A percentile compares a stretch with the other conserved stretches of the same genome.
These are phyloP conservation scores for Erodium maritimum DNA, from an alignment of 345 rosid genomes.

Conservation along the genomic window DNA sequence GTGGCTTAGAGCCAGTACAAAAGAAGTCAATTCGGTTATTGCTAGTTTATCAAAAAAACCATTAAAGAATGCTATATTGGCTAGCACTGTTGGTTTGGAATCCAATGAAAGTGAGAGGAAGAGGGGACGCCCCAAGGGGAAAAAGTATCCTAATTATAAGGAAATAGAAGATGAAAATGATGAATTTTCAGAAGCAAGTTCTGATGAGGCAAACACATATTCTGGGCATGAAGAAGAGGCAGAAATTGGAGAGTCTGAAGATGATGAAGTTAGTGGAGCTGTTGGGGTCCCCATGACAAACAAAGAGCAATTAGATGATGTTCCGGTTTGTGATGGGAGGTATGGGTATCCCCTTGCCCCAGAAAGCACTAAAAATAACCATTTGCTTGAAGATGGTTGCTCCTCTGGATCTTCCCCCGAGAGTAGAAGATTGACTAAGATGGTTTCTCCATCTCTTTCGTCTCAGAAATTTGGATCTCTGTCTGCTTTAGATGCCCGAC, in stretches of 20 bases:
- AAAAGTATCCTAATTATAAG: slow-evolving; percentile 75
- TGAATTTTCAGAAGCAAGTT: slow-evolving; percentile 79
- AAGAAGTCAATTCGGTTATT: slow-evolving; percentile 61
- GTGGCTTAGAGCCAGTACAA: slow-evolving; percentile 88
- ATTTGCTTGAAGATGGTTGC: slow-evolving; percentile 50
- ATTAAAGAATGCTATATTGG: slow-evolving; percentile 48
- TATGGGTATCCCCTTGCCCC: slow-evolving; percentile 45
- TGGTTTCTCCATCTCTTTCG: slow-evolving; percentile 72
- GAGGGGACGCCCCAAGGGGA: slow-evolving; percentile 83
- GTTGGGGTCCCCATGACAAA: slow-evolving; percentile 35
- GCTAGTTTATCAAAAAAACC: slow-evolving; percentile 84
- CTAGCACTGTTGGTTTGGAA: slow-evolving; percentile 36
- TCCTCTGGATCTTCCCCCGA: slow-evolving; percentile 90
- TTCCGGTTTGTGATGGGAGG: slow-evolving; percentile 35
- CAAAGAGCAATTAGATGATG: slow-evolving; percentile 74
- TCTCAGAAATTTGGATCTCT: slow-evolving; percentile 91
- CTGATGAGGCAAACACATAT: slow-evolving; percentile 69
- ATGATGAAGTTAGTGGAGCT: slow-evolving; percentile 68
- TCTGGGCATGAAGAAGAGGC: slow-evolving; percentile 85
- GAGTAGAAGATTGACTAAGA: slow-evolving; percentile 45
- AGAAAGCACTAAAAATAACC: slow-evolving; percentile 39
- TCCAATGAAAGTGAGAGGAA: slow-evolving; percentile 61
- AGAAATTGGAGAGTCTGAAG: slow-evolving; percentile 69
- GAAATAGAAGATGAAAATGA: slow-evolving; percentile 88
- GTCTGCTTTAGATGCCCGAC: slow-evolving; percentile 91